Percentiles rank a stretch among this genome's conserved stretches.
phyloP scores from a whole-genome alignment of 1,139 yeast species.

The Diutina siamensis region DNA sequence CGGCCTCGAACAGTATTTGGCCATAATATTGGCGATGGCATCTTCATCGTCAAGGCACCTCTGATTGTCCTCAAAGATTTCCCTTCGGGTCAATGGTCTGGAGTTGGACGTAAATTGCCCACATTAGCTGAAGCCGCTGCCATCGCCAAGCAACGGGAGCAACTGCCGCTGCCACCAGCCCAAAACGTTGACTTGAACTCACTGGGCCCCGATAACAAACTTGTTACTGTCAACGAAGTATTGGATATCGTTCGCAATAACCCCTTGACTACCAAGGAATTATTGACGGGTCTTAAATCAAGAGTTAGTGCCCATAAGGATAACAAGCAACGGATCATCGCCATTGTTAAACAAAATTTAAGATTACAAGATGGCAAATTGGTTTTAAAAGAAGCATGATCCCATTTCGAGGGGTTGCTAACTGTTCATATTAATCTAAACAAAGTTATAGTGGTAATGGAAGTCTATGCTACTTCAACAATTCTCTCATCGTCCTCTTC shows the following conservation, averaged over 20 bases:
- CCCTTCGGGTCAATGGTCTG: conserved; percentile 81
- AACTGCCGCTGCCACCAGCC: conserved; percentile 7
- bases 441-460: neutral
- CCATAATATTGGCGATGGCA: conserved; percentile 46
- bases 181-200: conserved; percentile 12
- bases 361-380: conserved; percentile 55
- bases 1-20: conserved; percentile 30
- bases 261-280: conserved; percentile 55
- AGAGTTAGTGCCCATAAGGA: conserved; percentile 61
- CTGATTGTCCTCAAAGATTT: conserved; percentile 49
- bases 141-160: conserved; percentile 13
- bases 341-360: conserved; percentile 57
- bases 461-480: conserved; percentile 36
- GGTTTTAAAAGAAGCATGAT: conserved; percentile 36
- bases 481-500: conserved; percentile 32
- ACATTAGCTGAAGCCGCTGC: conserved; percentile 22
- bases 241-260: conserved; percentile 49
- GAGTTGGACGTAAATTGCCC: conserved; percentile 22
- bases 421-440: neutral
- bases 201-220: conserved; percentile 14
- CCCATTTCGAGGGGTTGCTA: conserved; percentile 5
- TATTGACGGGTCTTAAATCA: conserved; percentile 47
- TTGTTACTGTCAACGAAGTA: conserved; percentile 64
- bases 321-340: conserved; percentile 56
- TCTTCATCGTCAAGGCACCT: conserved; percentile 57